A percentile compares a stretch with the other conserved stretches of the same genome.
phyloP scores from a whole-genome alignment of 75 land plant genomes.

The Ceratopteris richardii region DNA sequence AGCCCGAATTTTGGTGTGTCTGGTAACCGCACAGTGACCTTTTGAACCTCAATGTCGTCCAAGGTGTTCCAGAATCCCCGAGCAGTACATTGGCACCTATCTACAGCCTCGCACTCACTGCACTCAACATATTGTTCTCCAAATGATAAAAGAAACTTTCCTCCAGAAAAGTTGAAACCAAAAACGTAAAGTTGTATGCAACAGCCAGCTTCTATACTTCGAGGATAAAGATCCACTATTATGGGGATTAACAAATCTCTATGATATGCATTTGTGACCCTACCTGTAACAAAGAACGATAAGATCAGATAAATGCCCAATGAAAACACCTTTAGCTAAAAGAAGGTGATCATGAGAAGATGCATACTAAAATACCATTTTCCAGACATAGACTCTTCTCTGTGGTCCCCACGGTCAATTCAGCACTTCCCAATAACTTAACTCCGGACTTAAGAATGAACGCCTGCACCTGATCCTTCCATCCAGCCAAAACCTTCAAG shows the following conservation, averaged over 20 bases:
- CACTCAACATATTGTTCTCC: conserved; percentile 6
- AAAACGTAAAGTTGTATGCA: neutral
- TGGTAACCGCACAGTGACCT: conserved; percentile 36
- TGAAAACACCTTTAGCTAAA: neutral
- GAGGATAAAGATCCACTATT: conserved; percentile 1
- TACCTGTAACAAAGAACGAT: neutral
- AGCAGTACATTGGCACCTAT: neutral
- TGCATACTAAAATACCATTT: conserved; percentile 30
- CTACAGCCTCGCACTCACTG: conserved; percentile 4
- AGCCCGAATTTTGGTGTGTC: conserved; percentile 46
- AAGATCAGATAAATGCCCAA: conserved; percentile 1
- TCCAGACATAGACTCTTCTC: conserved; percentile 32
- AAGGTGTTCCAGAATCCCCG: neutral
- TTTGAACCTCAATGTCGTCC: conserved; percentile 26
- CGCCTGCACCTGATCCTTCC: conserved; percentile 16
- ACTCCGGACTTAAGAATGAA: conserved; percentile 38
- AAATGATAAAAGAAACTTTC: neutral
- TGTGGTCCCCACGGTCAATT: conserved; percentile 33
- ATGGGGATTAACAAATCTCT: neutral
- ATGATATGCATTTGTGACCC: neutral
- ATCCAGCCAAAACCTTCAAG: conserved; percentile 44
- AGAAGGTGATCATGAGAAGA: neutral
- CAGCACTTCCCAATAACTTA: conserved; percentile 44
- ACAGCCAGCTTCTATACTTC: conserved; percentile 1
- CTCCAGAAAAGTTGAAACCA: conserved; percentile 2